Evolutionary conservation across 2,329 filamentous ascomycete species (phyloP), one percentile per base, ranked within the genome.

Genomic region (Zasmidium citrigriseum): DNA sequence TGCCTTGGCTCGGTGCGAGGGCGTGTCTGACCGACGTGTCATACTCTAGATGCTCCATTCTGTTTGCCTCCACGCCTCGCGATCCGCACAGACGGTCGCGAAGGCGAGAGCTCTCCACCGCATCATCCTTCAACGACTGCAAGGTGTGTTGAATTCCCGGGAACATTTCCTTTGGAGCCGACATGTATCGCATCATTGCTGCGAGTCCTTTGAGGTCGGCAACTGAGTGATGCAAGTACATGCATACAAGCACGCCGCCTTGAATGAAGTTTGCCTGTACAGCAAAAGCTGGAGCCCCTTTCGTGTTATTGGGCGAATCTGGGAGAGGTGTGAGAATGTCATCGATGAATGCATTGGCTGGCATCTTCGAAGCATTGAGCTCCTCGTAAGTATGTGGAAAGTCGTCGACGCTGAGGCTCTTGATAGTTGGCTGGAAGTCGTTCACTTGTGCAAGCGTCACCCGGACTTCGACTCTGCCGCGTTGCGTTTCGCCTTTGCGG

Each of bases 261-360:
- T 58, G 18, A 55, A 68, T 55, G 57, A 67, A 63, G 48, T 55
- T 66, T 9, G 57, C 63, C 24, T 67, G 66, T 11, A 66, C 59
- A 5, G 62, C 57, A 41, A 67, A 66, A n/a, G 53, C 58, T 10
- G 62, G 58, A n/a, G 22, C 55, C n/a, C 48, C 29, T 1, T 48
- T 41, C 2, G 49, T 49, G 20, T 57, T 38, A 18, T 60, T 56
- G n/a, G 61, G 46, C 44, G 27, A 44, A 46, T 66, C 64, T 25
- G 57, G 52, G 4, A 66, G 57, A n/a, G 64, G 62, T 11, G 54
- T 60, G 41, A 63, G 23, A n/a, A 4, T n/a, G 1, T 46, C n/a
- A 7, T 44, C 56, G 18, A 57, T 46, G 50, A 68, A 54, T 14
- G 48, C 24, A 18, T 41, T 25, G 18, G 64, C 52, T 25, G 64